Conservation (phyloP, 805 yeast genomes). For the Schwanniomyces vanrijiae region DNA sequence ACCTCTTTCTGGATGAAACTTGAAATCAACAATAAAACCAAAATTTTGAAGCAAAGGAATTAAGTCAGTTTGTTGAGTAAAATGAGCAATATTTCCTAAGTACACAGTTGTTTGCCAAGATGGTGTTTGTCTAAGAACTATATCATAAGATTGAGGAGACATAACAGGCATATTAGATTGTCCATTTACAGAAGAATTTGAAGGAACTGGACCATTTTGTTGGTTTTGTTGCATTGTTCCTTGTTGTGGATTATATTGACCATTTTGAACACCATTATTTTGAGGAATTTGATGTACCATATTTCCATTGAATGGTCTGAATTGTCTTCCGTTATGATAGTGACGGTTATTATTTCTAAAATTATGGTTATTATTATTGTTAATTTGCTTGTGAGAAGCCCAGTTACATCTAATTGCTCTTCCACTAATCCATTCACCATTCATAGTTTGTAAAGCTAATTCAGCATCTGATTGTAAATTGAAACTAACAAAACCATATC, state of each 20-base stretch:
- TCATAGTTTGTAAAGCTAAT: constrained; percentile 67
- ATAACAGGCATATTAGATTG: constrained; percentile 25
- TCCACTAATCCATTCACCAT: constrained; percentile 70
- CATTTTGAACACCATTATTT: constrained; percentile 8
- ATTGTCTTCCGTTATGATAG: constrained; percentile 12
- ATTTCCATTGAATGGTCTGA: constrained; percentile 15
- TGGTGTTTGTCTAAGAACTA: constrained; percentile 76
- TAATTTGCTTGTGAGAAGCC: constrained; percentile 71
- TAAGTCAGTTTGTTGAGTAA: constrained; percentile 69
- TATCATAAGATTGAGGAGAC: constrained; percentile 63
- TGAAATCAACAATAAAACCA: constrained; percentile 80
- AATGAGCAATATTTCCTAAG: constrained; percentile 81
- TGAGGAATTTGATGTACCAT: constrained; percentile 9
- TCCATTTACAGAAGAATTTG: constrained; percentile 1
- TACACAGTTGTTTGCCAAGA: constrained; percentile 84
- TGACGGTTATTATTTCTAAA: constrained; percentile 12
- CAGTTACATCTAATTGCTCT: constrained; percentile 82
- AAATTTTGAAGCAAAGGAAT: constrained; percentile 73
- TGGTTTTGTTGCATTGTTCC: constrained; percentile 2
- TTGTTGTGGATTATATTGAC: constrained; percentile 7
- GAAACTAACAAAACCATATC: constrained; percentile 88
- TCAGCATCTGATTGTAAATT: constrained; percentile 68
- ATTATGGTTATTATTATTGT: constrained; percentile 10
- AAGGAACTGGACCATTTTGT: constrained; percentile 1
- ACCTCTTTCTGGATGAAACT: constrained; percentile 76